These are phyloP conservation scores for Stromatinia cepivora DNA, from an alignment of 2,329 filamentous ascomycete genomes.

Conservation along the genomic window DNA sequence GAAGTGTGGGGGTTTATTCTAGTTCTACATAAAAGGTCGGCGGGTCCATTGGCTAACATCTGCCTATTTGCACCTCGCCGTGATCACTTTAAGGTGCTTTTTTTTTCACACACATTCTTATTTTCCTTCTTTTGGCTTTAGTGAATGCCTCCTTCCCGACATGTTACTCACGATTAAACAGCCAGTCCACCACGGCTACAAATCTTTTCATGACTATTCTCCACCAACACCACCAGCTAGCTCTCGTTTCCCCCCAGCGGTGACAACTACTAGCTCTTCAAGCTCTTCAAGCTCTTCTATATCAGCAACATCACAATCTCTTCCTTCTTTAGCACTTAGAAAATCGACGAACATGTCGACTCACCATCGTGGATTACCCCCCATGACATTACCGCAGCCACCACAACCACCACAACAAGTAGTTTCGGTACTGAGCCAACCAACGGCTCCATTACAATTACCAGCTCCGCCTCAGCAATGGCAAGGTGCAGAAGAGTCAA, in stretches of 20 bases:
- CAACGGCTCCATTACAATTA: constrained; percentile 50
- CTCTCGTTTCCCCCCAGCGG: constrained; percentile 46
- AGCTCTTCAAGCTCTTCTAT: constrained; percentile 33
- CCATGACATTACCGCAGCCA: constrained; percentile 58
- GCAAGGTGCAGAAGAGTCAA: constrained; percentile 67
- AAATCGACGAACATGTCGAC: constrained; percentile 62
- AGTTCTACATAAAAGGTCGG: constrained; percentile 36
- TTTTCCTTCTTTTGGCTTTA: constrained; percentile 37
- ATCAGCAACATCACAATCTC: constrained; percentile 36
- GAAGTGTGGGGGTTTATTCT: constrained; percentile 36
- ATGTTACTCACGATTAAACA: constrained; percentile 56
- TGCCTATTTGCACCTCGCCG: constrained; percentile 30
- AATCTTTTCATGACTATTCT: constrained; percentile 51
- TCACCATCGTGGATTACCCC: constrained; percentile 68
- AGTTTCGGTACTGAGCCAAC: constrained; percentile 40
- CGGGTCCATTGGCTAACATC: constrained; percentile 32
- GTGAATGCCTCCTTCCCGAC: constrained; percentile 37
- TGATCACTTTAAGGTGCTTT: constrained; percentile 35
- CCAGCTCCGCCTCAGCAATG: constrained; percentile 66
- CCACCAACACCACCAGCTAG: constrained; percentile 44
- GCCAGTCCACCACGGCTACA: constrained; percentile 48
- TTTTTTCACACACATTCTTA: constrained; percentile 34
- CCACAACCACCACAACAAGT: constrained; percentile 30
- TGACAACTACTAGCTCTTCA: constrained; percentile 40
- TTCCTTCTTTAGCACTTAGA: constrained; percentile 38